phyloP scores from a whole-genome alignment of 2,329 filamentous ascomycete species.

The Cladosporium sp. region DNA sequence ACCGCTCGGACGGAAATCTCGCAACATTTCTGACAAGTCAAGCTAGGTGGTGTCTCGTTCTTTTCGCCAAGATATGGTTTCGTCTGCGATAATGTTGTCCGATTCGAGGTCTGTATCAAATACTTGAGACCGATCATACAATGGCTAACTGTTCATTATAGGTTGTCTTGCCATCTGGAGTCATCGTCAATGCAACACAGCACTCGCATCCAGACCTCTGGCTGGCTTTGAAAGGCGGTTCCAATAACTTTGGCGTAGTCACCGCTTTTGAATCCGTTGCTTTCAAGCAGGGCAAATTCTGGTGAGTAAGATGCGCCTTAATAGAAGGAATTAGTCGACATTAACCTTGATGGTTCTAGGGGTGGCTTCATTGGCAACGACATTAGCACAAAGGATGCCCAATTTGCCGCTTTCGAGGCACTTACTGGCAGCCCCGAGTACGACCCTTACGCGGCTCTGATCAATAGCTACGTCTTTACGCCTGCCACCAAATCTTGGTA shows the following conservation, averaged over 20 bases:
- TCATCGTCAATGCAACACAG: constrained; percentile 36
- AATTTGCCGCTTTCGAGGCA: constrained; percentile 14
- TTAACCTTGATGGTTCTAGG: neutral
- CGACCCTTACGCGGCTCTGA: constrained; percentile 21
- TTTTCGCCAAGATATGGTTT: constrained; percentile 47
- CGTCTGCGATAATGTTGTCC: constrained; percentile 35
- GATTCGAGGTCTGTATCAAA: constrained; percentile 33
- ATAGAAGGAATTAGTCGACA: neutral
- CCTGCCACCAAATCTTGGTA: constrained; percentile 14
- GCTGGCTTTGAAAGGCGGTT: constrained; percentile 43
- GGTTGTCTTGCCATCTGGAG: constrained; percentile 39
- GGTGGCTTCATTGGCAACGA: constrained; percentile 42
- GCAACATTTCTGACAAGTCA: neutral
- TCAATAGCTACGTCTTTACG: constrained; percentile 17
- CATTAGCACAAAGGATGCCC: constrained; percentile 38
- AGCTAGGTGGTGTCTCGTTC: constrained; percentile 42
- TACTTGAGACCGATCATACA: too few species aligned
- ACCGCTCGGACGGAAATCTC: neutral
- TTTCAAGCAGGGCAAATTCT: constrained; percentile 21
- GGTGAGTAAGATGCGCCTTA: neutral
- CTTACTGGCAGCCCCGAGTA: constrained; percentile 15
- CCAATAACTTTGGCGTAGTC: constrained; percentile 43
- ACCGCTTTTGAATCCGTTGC: constrained; percentile 38
- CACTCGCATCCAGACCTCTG: constrained; percentile 45
- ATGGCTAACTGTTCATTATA: neutral